Base-by-base conservation (phyloP, 805 yeast species). In the Blastobotrys terrestris region DNA sequence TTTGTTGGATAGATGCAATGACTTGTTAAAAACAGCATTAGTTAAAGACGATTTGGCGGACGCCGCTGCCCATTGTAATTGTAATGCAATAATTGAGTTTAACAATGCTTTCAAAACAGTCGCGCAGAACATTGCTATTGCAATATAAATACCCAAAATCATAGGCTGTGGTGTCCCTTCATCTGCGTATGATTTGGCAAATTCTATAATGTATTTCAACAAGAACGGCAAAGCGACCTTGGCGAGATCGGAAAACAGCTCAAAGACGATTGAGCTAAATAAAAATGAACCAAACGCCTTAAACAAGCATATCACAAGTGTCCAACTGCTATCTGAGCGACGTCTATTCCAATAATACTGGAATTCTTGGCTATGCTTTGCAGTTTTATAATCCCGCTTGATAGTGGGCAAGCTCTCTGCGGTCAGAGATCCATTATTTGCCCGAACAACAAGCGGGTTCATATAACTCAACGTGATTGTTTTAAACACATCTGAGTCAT, bases 91-190 rank as follows among this genome's bases (percentile, higher is more conserved):
- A 68, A 87, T 95, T 62, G 88, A 94, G 56, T 85, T 74, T 51
- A 80, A 77, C 2, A 83, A 80, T 2, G 95, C 86, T 70, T 87
- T 94, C n/a, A 79, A 62, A n/a, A 87, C 77, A 7, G 94, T 84
- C 2, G 84, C 80, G 3, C 79, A 62, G 63, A 89, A 87, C 95
- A 89, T 88, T 1, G 80, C 78, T 1, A 78, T 61, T 0, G 90
- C 85, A 61, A 88, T 81, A 82, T 85, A 80, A 55, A 84, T 79
- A 26, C 96, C 96, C 60, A 74, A 79, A 1, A 88, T 77, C 22
- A 87, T 69, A 4, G 95, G 94, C 40, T 60, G 39, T 31, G 70
- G 65, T 11, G 22, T 21, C 5, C 19, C 40, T 14, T 58, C 65
- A 7, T 74, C 73, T 50, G 74, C 70, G 55, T 75, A 73, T 20